Evolutionary conservation across 2,329 filamentous ascomycete species (phyloP).

Genomic region (Immersiporthe knoxdaviesiana): DNA sequence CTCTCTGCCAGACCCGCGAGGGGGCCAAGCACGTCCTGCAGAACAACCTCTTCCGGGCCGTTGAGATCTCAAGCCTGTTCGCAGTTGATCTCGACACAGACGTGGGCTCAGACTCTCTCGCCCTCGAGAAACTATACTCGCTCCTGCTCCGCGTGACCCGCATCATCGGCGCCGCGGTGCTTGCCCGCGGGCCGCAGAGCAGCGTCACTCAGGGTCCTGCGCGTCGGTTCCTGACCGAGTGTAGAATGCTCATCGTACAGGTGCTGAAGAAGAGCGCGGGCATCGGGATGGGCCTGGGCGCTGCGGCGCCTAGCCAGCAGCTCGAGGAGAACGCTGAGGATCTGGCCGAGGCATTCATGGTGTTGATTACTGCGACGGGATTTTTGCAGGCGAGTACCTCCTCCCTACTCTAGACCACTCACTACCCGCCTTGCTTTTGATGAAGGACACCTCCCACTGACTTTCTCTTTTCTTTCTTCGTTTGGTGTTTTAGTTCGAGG

Average conservation of each 20-base stretch:
- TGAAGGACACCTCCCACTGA: neutral
- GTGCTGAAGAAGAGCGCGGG: slow-evolving; percentile 89
- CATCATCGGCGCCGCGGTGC: slow-evolving; percentile 79
- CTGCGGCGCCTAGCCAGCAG: slow-evolving; percentile 9
- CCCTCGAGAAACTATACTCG: slow-evolving; percentile 80
- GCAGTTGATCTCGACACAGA: slow-evolving; percentile 90
- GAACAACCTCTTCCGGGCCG: slow-evolving; percentile 80
- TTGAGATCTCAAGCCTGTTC: slow-evolving; percentile 85
- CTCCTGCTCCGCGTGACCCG: slow-evolving; percentile 80
- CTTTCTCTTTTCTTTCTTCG: slow-evolving; percentile 2
- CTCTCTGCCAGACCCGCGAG: slow-evolving; percentile 80
- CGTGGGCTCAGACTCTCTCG: slow-evolving; percentile 67
- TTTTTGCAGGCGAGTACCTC: slow-evolving; percentile 78
- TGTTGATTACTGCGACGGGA: slow-evolving; percentile 79
- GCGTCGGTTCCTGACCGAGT: slow-evolving; percentile 77
- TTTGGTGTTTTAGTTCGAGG: slow-evolving; percentile 15
- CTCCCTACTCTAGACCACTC: neutral
- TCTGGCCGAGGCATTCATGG: slow-evolving; percentile 81
- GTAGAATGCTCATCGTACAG: slow-evolving; percentile 81
- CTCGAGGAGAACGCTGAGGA: slow-evolving; percentile 70
- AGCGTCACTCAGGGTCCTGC: slow-evolving; percentile 72
- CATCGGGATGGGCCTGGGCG: slow-evolving; percentile 48
- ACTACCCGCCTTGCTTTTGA: neutral
- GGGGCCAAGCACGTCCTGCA: slow-evolving; percentile 88
- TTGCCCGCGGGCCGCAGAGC: slow-evolving; percentile 82